phyloP scores from a whole-genome alignment of 2,329 filamentous ascomycete species.

The Ceratocystis destructans region DNA sequence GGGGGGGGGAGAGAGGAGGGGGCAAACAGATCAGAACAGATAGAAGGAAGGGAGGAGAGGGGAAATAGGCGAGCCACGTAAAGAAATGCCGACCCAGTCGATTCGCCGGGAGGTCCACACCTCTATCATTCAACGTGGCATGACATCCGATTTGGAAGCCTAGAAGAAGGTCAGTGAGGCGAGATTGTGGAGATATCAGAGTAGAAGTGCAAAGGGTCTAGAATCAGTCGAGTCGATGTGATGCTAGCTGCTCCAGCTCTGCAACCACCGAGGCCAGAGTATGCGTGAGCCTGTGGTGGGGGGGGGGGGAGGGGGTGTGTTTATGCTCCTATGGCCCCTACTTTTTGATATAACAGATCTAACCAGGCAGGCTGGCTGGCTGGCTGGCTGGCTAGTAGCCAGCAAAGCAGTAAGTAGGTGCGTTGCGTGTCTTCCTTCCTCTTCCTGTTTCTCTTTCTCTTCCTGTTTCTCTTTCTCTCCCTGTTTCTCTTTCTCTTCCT shows the following conservation, averaged over 20 bases:
- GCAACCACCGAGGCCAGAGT: too few relatives aligned
- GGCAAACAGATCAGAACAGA: background rate
- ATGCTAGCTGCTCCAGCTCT: background rate
- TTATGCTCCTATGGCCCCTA: background rate
- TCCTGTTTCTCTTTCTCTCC: background rate
- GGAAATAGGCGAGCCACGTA: constrained; percentile 1
- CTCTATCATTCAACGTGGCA: background rate
- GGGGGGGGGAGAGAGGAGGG: background rate
- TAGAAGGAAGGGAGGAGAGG: background rate
- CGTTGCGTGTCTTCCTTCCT: background rate
- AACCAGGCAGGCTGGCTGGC: too few relatives aligned
- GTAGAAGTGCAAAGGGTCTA: too few relatives aligned
- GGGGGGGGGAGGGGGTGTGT: too few relatives aligned
- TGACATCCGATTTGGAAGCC: background rate
- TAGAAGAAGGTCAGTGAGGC: background rate
- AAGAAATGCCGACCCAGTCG: background rate
- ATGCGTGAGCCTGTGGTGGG: background rate
- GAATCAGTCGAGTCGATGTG: background rate
- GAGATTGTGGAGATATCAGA: background rate
- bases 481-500: background rate
- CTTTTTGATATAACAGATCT: background rate
- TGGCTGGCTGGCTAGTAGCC: background rate
- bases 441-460: background rate
- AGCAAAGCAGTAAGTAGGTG: background rate
- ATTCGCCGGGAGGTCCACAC: background rate